phyloP scores from a whole-genome alignment of 2,329 filamentous ascomycete genomes.

The Colletotrichum spaethianum region DNA sequence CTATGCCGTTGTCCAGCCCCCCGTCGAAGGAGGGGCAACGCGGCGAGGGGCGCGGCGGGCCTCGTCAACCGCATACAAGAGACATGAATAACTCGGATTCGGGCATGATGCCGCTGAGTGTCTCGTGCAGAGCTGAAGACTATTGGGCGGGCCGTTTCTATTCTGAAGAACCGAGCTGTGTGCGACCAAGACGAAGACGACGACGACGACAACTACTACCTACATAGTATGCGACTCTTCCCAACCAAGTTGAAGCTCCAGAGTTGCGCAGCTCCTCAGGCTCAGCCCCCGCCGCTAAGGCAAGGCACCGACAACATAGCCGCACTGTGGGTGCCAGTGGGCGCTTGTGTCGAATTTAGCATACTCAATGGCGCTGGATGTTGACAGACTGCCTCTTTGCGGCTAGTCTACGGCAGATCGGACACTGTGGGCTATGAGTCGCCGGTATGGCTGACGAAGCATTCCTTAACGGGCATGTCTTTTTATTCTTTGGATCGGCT shows the following conservation, averaged over 20 bases:
- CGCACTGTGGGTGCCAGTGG: constrained; percentile 15
- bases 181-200: neutral
- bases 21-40: constrained; percentile 2
- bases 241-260: neutral
- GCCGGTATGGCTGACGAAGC: constrained; percentile 6
- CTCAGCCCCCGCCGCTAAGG: constrained; percentile 33
- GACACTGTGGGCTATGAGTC: neutral
- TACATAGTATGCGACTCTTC: too few relatives aligned
- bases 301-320: constrained; percentile 29
- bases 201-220: neutral
- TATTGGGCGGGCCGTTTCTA: constrained; percentile 30
- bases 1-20: constrained; percentile 24
- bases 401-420: neutral
- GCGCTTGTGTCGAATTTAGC: constrained; percentile 27
- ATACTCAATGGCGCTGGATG: constrained; percentile 15
- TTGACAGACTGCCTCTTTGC: neutral
- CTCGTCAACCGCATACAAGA: neutral
- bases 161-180: constrained; percentile 7
- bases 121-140: neutral
- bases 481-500: neutral
- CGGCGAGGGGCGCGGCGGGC: neutral
- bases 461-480: neutral
- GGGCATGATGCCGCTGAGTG: neutral
- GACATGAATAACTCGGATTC: neutral
- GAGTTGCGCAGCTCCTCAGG: constrained; percentile 14